phyloP scores from a whole-genome alignment of 805 yeast species.

The Ogataea pini region DNA sequence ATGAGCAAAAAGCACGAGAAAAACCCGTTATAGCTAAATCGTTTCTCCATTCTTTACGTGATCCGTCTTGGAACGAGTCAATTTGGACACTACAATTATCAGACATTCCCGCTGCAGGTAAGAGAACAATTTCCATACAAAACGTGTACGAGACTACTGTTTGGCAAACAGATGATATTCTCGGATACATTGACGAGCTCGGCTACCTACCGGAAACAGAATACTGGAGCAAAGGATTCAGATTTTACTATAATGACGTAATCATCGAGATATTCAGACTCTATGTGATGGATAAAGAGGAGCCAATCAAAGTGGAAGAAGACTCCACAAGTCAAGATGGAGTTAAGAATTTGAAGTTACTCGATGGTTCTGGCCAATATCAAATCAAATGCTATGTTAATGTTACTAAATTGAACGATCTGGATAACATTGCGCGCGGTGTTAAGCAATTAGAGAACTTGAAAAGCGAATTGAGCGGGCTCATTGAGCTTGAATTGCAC shows the following conservation, averaged over 20 bases:
- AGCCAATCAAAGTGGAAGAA: conserved; percentile 9
- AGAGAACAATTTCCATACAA: conserved; percentile 62
- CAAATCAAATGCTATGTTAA: conserved; percentile 69
- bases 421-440: conserved; percentile 67
- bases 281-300: conserved; percentile 37
- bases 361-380: conserved; percentile 57
- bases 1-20: conserved; percentile 2
- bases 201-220: conserved; percentile 70
- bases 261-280: conserved; percentile 60
- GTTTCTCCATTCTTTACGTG: conserved; percentile 13
- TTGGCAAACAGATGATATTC: conserved; percentile 48
- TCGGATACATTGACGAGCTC: conserved; percentile 53
- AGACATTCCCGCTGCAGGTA: conserved; percentile 79
- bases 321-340: conserved; percentile 2
- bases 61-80: conserved; percentile 26
- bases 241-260: conserved; percentile 61
- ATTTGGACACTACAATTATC: conserved; percentile 65
- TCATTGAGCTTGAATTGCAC: conserved; percentile 70
- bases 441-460: conserved; percentile 60
- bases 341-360: conserved; percentile 14
- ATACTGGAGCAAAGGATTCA: conserved; percentile 60
- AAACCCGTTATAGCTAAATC: conserved; percentile 17
- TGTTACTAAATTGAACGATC: conserved; percentile 70
- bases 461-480: conserved; percentile 65
- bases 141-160: conserved; percentile 63